A percentile compares a stretch with the other conserved stretches of the same genome.
These are phyloP conservation scores for Candida glucosophila DNA, from an alignment of 1,139 yeast genomes.

Conservation along the genomic window DNA sequence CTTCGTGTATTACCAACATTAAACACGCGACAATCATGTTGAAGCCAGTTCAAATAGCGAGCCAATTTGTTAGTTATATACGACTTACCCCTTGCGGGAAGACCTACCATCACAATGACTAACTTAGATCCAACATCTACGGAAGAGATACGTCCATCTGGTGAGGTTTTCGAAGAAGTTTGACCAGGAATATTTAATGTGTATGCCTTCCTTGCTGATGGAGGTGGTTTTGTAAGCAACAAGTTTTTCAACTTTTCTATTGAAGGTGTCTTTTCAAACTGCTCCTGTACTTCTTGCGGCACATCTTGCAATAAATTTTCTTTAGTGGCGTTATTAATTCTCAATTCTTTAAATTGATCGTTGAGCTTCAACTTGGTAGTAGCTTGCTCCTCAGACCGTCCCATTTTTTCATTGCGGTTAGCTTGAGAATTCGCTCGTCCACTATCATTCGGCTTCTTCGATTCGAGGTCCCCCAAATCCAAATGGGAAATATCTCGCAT, in stretches of 20 bases:
- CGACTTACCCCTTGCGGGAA: conserved; percentile 90
- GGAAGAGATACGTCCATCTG: conserved; percentile 73
- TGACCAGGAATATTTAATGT: conserved; percentile 91
- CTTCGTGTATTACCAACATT: conserved; percentile 93
- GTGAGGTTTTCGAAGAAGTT: conserved; percentile 72
- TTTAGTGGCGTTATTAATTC: conserved; percentile 9
- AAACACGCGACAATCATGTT: conserved; percentile 82
- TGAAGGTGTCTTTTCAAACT: conserved; percentile 34
- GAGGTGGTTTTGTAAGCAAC: conserved; percentile 29
- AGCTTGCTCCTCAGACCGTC: conserved; percentile 4
- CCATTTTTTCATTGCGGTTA: background rate
- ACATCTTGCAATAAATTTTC: conserved; percentile 22
- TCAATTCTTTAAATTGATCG: conserved; percentile 4
- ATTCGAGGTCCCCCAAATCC: conserved; percentile 22
- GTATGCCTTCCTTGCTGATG: conserved; percentile 48
- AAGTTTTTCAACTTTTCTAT: conserved; percentile 31
- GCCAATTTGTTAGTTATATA: conserved; percentile 87
- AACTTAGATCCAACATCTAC: conserved; percentile 71
- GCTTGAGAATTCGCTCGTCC: background rate
- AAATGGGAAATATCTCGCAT: conserved; percentile 37
- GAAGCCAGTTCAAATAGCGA: conserved; percentile 84
- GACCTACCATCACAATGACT: conserved; percentile 90
- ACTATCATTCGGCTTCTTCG: background rate
- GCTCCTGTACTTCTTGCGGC: conserved; percentile 25
- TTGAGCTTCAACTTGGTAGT: background rate